Conservation (phyloP, 1,284 basidiomycete genomes). For the Cryptococcus maquisensis region DNA sequence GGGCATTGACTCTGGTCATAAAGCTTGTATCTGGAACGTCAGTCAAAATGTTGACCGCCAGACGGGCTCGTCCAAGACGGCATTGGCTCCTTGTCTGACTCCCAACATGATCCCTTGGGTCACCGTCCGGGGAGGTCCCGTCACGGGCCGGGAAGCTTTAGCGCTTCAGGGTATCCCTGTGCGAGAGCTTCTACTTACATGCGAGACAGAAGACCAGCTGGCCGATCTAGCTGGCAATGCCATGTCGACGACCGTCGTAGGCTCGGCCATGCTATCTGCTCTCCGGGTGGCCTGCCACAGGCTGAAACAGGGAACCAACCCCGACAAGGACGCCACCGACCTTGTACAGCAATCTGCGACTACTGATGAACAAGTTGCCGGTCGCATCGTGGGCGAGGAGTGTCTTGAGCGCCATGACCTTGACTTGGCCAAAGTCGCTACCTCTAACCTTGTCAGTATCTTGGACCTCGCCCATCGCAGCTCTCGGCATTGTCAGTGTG, state of each 20-base stretch:
- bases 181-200: slow-evolving; percentile 82
- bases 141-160: slow-evolving; percentile 87
- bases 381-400: slow-evolving; percentile 66
- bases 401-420: slow-evolving; percentile 60
- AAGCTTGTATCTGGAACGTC: slow-evolving; percentile 96
- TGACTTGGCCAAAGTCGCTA: slow-evolving; percentile 61
- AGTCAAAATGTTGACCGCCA: slow-evolving; percentile 93
- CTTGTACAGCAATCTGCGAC: slow-evolving; percentile 49
- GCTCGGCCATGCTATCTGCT: slow-evolving; percentile 80
- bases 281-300: slow-evolving; percentile 64
- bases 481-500: slow-evolving; percentile 77
- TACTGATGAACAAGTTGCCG: slow-evolving; percentile 50
- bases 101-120: slow-evolving; percentile 96
- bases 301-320: slow-evolving; percentile 62
- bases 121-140: slow-evolving; percentile 91
- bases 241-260: slow-evolving; percentile 95
- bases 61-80: slow-evolving; percentile 71
- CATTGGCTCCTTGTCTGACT: slow-evolving; percentile 86
- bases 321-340: slow-evolving; percentile 44
- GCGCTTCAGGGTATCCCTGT: slow-evolving; percentile 91
- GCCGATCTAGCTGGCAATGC: slow-evolving; percentile 94
- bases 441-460: slow-evolving; percentile 56
- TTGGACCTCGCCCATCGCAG: slow-evolving; percentile 66
- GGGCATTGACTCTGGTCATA: slow-evolving; percentile 77
- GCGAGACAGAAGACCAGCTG: slow-evolving; percentile 88